phyloP scores from a whole-genome alignment of 495 filamentous ascomycete species.

The Annulohypoxylon nitens region DNA sequence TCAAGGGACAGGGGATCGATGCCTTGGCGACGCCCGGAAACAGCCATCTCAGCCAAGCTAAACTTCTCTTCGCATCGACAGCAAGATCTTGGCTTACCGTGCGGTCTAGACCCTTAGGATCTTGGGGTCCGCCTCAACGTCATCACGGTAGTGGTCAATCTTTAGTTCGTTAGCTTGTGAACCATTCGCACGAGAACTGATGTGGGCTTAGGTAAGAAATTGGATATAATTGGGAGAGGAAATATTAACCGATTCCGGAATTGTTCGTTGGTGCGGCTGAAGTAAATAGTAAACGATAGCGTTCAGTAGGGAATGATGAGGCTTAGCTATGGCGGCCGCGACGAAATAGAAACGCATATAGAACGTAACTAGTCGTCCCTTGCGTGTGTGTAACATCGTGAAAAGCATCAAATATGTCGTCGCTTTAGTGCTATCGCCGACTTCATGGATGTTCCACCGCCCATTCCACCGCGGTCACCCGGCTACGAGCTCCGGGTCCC shows the following conservation, averaged over 20 bases:
- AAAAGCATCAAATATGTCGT: not conserved
- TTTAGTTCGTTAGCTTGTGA: slow-evolving; percentile 15
- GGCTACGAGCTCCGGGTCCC: slow-evolving; percentile 33
- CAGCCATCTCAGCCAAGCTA: slow-evolving; percentile 44
- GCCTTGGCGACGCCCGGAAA: slow-evolving; percentile 26
- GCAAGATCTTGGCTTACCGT: slow-evolving; percentile 36
- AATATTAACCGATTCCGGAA: slow-evolving; percentile 17
- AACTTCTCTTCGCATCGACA: slow-evolving; percentile 14
- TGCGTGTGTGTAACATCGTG: slow-evolving; percentile 4
- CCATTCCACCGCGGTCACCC: slow-evolving; percentile 34
- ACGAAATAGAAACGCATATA: slow-evolving; percentile 3
- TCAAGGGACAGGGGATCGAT: not conserved
- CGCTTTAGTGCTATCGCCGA: not conserved
- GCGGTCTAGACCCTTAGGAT: slow-evolving; percentile 36
- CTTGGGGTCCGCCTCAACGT: slow-evolving; percentile 29
- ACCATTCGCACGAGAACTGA: slow-evolving; percentile 19
- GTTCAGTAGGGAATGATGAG: slow-evolving; percentile 21
- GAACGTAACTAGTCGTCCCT: not conserved
- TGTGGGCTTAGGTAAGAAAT: slow-evolving; percentile 21
- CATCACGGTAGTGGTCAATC: slow-evolving; percentile 29
- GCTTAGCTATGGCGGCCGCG: slow-evolving; percentile 3
- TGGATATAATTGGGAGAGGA: slow-evolving; percentile 8
- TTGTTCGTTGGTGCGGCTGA: slow-evolving; percentile 29
- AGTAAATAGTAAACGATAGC: not conserved
- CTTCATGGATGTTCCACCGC: slow-evolving; percentile 29